Base-by-base conservation (phyloP, 1,284 basidiomycete genomes). In the Lignosus rhinocerotis region DNA sequence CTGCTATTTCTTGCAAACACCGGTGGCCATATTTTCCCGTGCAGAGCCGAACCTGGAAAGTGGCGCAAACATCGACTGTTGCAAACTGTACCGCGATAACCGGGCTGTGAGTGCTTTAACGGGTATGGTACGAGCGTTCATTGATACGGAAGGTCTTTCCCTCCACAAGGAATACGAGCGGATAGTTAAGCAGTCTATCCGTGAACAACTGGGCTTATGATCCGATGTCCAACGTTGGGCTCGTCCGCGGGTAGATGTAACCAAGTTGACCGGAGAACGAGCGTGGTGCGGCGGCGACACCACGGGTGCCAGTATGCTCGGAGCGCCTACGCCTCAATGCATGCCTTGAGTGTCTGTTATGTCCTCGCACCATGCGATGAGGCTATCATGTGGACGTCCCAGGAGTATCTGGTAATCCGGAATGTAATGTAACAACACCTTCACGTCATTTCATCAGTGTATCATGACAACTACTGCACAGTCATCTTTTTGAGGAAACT, bases 1-100 rank as follows among this genome's bases (percentile, higher is more conserved):
- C 8, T 32, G 21, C n/a, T 9, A 14, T 33, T 43, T 50, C 11
- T 34, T 32, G 25, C 39, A 53, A 45, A 21, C 1, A 2, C 5
- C 43, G 2, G 8, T 1, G 2, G 16, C 19, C 19, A 25, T 44
- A 3, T 30, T 34, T 19, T 39, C 60, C 34, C 54, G 60, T 54
- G 53, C 66, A 88, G 96, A 99, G 79, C 97, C 97, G n/a, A 99
- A 99, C 75, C 83, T 98, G 54, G 97, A 99, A 77, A 94, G 92
- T 65, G 96, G 96, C 34, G 97, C 97, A 47, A 98, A 98, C 76
- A 93, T 99, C 60, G 96, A 99, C 76, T 95, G 93, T 71, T 94
- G 93, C 80, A 98, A 98, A 76, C 79, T 97, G 47, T 97, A 96
- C 72, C 84, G 95, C 56, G 94, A 97, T 64, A 88, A 97, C 73